Percentiles rank a stretch among this genome's conserved stretches.
phyloP scores from a whole-genome alignment of 2,329 filamentous ascomycete genomes.

The Daldinia sp. region DNA sequence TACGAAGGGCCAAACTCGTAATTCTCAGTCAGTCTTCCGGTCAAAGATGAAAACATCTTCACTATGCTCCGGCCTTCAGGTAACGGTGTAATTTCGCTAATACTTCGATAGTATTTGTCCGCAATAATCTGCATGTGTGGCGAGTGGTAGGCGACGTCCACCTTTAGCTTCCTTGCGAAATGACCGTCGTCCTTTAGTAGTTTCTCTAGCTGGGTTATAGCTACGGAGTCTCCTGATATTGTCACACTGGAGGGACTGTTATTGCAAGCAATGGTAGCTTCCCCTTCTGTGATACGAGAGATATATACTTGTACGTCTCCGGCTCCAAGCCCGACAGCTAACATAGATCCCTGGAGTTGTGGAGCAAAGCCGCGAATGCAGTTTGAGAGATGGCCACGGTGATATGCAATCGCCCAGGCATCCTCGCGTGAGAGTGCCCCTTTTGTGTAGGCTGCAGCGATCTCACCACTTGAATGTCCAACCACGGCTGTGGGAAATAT shows the following conservation, averaged over 20 bases:
- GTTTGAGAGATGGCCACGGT: neutral
- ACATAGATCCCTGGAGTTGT: no score
- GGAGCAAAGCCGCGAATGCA: no score
- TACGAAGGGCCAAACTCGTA: neutral
- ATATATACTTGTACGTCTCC: no score
- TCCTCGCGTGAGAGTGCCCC: neutral
- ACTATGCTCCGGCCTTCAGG: neutral
- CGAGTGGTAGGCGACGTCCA: neutral
- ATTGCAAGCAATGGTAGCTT: neutral
- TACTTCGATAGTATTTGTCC: neutral
- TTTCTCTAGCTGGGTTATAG: no score
- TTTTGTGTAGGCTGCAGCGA: neutral
- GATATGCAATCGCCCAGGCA: neutral
- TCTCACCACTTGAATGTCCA: neutral
- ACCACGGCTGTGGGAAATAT: neutral
- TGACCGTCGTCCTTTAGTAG: neutral
- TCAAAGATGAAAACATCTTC: constrained; percentile 6
- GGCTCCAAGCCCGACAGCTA: no score
- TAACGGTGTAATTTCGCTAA: no score
- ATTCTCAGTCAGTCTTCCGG: neutral
- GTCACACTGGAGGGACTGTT: neutral
- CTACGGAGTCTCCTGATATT: no score
- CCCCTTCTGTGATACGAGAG: neutral
- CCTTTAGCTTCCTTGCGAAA: neutral
- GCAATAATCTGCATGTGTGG: neutral